A percentile compares a stretch with the other conserved stretches of the same genome.
Conservation (phyloP, 75 land plant species). For the Isoetes taiwanensis region DNA sequence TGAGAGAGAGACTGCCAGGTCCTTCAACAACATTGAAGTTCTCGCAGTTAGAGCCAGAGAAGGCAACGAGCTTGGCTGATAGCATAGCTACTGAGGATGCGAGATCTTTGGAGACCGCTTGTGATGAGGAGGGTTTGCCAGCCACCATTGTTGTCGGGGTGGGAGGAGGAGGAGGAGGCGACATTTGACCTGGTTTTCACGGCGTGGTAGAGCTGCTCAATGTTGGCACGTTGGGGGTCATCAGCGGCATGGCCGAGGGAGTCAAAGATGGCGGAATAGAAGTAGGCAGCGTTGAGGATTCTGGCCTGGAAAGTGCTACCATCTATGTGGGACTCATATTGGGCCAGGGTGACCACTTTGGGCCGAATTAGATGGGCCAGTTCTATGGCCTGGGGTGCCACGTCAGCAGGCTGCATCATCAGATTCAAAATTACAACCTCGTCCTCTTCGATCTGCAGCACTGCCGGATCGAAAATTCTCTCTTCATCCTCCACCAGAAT, state of each 20-base stretch:
- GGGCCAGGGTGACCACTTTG: constrained; percentile 57
- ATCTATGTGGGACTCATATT: constrained; percentile 67
- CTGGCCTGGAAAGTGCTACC: constrained; percentile 32
- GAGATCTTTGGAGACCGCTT: too few relatives aligned
- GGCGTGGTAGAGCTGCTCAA: constrained; percentile 56
- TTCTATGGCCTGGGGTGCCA: constrained; percentile 31
- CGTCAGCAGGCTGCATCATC: constrained; percentile 68
- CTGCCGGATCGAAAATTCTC: background rate
- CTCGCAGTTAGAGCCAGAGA: constrained; percentile 47
- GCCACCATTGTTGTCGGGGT: too few relatives aligned
- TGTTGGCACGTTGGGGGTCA: constrained; percentile 38
- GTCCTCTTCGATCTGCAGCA: constrained; percentile 16
- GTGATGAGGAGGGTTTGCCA: constrained; percentile 49
- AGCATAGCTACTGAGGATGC: constrained; percentile 71
- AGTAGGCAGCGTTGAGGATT: constrained; percentile 41
- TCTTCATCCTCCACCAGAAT: constrained; percentile 1
- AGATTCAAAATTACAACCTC: constrained; percentile 63
- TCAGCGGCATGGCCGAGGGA: constrained; percentile 56
- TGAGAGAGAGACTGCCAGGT: constrained; percentile 24
- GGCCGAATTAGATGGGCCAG: constrained; percentile 40
- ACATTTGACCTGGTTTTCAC: constrained; percentile 34
- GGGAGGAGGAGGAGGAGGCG: too few relatives aligned
- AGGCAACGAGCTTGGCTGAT: too few relatives aligned
- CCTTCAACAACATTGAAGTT: constrained; percentile 34
- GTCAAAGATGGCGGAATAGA: constrained; percentile 68